Base-by-base conservation (phyloP, 2,329 filamentous ascomycete species). In the Claviceps sp. region DNA sequence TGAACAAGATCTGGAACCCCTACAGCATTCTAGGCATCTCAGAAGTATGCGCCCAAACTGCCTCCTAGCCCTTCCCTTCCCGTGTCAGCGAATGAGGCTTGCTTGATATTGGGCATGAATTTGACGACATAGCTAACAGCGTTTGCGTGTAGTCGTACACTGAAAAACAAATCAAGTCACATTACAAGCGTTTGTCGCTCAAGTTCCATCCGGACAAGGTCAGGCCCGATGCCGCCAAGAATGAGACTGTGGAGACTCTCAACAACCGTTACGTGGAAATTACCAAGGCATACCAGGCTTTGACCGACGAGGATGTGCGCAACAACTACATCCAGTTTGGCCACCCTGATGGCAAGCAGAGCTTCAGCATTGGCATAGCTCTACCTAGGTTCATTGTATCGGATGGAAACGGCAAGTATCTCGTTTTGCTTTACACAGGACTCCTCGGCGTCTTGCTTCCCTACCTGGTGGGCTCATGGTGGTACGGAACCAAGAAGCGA, bases 311-410 rank as follows among this genome's bases (percentile, higher is more conserved):
- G 70, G 93, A 97, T 43, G 80, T 97, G 55, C 87, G 93, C 64
- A 95, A 95, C 71, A 98, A 98, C 73, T 98, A 87, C 69, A 83
- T 95, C 50, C 87, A 95, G 68, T 98, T 86, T 63, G 93, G 93
- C 52, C 89, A 98, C 68, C 93, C 93, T 6, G 93, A 98, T 66
- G 93, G 93, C 65, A 97, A 96, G 77, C 93, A 98, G 72, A 91
- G 89, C 67, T 93, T 90, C 70, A 96, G 89, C 71, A 97, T 98
- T 64, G 91, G 93, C 57, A 98, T 98, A 59, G 93, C 91, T 46
- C 78, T 98, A 46, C 93, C 93, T 46, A 85, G 93, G 66, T 88
- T 93, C 69, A 89, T 98, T 61, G 79, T 98, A 52, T 86, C 87
- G 14, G 89, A 96, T 59, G 91, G 90, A 52, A 94, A 93, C 67